Evolutionary conservation across 108 stramenopile genomes (phyloP).

Genomic region (Mediolabrus comicus): DNA sequence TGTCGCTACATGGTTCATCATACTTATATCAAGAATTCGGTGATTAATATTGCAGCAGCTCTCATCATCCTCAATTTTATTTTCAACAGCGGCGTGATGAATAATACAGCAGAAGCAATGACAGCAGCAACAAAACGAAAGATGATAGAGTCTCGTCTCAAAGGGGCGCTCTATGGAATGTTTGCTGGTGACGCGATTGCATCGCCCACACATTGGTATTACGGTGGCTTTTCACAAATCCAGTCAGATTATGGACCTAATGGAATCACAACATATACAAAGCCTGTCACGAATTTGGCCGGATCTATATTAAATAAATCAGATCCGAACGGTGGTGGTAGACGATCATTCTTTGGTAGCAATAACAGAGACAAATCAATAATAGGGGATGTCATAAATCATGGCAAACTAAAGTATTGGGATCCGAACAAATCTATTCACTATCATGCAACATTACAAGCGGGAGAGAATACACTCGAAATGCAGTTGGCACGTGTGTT

Average conservation of each 20-base stretch:
- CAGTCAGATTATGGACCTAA: conserved; percentile 58
- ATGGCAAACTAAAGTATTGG: conserved; percentile 84
- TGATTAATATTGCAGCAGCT: too few relatives aligned
- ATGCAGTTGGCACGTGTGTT: conserved; percentile 67
- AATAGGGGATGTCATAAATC: conserved; percentile 88
- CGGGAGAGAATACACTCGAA: conserved; percentile 87
- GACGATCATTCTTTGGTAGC: conserved; percentile 35
- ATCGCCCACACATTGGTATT: conserved; percentile 86
- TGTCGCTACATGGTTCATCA: too few relatives aligned
- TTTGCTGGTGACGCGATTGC: conserved; percentile 82
- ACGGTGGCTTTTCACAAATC: conserved; percentile 74
- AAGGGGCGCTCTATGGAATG: conserved; percentile 54
- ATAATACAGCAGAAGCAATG: conserved; percentile 12
- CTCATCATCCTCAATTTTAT: too few relatives aligned
- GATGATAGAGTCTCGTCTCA: conserved; percentile 41
- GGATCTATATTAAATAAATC: conserved; percentile 85
- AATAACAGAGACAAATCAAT: conserved; percentile 40
- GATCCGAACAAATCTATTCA: conserved; percentile 65
- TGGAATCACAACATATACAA: conserved; percentile 59
- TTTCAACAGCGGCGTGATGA: background rate
- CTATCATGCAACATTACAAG: conserved; percentile 79
- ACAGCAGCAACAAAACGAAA: conserved; percentile 13
- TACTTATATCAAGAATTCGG: background rate
- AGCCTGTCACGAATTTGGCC: conserved; percentile 50
- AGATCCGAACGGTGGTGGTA: conserved; percentile 85